Evolutionary conservation across 768 basidiomycete genomes (phyloP).

Genomic region (Tricholoma sp.): DNA sequence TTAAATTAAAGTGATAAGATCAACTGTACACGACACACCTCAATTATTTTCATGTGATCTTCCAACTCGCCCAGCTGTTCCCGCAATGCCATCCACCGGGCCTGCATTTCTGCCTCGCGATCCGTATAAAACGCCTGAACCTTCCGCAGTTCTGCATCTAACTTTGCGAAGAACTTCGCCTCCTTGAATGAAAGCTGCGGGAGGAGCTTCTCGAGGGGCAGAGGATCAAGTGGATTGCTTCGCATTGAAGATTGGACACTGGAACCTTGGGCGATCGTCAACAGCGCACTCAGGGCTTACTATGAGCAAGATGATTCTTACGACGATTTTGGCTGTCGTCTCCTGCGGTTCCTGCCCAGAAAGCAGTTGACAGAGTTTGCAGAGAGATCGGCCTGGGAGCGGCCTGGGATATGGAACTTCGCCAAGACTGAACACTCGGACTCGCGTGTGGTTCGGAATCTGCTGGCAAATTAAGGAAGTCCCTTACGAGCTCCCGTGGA

Average conservation of each 20-base stretch:
- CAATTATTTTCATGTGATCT: constrained; percentile 56
- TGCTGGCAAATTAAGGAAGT: background rate
- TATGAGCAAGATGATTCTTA: background rate
- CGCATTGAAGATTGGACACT: background rate
- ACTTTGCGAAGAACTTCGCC: constrained; percentile 64
- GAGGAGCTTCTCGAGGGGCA: constrained; percentile 47
- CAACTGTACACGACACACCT: constrained; percentile 34
- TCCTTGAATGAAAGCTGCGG: constrained; percentile 56
- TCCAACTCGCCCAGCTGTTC: constrained; percentile 72
- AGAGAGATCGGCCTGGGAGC: background rate
- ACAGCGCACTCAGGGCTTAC: background rate
- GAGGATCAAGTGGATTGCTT: constrained; percentile 19
- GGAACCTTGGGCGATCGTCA: background rate
- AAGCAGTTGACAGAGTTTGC: background rate
- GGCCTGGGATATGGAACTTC: background rate
- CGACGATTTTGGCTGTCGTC: background rate
- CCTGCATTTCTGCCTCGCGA: constrained; percentile 59
- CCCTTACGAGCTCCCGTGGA: background rate
- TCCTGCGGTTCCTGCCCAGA: background rate
- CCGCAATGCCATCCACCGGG: constrained; percentile 43
- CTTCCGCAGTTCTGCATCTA: constrained; percentile 80
- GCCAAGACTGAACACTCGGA: background rate
- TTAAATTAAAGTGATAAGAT: background rate
- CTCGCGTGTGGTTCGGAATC: background rate
- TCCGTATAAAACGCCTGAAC: constrained; percentile 79